phyloP scores from a whole-genome alignment of 129 eudicot species.

The Ambrosia artemisiifolia region DNA sequence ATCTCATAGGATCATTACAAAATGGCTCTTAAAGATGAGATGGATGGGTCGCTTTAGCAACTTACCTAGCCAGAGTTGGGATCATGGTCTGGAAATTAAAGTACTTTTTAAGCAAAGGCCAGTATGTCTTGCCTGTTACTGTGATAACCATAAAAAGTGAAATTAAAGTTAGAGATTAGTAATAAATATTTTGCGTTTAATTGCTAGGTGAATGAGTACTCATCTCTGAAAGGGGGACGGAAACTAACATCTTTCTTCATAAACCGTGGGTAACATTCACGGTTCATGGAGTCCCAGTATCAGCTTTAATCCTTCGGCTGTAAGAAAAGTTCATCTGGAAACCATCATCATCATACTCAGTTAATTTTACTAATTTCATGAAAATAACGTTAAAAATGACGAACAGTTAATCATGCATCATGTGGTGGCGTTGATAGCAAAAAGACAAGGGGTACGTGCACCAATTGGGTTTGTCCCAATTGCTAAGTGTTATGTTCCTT shows the following conservation, averaged over 20 bases:
- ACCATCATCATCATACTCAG: too few species aligned
- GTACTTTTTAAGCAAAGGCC: conserved; percentile 94
- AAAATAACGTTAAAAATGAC: too few species aligned
- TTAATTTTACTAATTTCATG: too few species aligned
- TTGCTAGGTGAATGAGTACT: conserved; percentile 82
- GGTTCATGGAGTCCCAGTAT: conserved; percentile 69
- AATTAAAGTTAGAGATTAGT: background rate
- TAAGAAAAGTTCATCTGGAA: conserved; percentile 24
- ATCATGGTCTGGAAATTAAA: conserved; percentile 87
- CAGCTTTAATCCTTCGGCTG: conserved; percentile 90
- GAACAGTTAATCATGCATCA: too few species aligned
- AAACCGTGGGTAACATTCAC: conserved; percentile 40
- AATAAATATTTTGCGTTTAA: background rate
- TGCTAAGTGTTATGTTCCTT: too few species aligned
- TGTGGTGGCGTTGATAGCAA: too few species aligned
- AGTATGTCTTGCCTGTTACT: conserved; percentile 36
- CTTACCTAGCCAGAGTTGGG: conserved; percentile 79
- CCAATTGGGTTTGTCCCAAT: too few species aligned
- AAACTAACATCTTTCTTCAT: too few species aligned
- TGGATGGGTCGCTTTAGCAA: conserved; percentile 43
- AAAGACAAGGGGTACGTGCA: too few species aligned
- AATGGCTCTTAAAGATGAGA: conserved; percentile 69
- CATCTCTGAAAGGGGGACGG: conserved; percentile 62
- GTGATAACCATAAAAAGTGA: background rate
- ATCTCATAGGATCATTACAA: conserved; percentile 34